Percentiles rank a stretch among this genome's conserved stretches.
phyloP scores from a whole-genome alignment of 2,329 filamentous ascomycete species.

The Phoma sp. region DNA sequence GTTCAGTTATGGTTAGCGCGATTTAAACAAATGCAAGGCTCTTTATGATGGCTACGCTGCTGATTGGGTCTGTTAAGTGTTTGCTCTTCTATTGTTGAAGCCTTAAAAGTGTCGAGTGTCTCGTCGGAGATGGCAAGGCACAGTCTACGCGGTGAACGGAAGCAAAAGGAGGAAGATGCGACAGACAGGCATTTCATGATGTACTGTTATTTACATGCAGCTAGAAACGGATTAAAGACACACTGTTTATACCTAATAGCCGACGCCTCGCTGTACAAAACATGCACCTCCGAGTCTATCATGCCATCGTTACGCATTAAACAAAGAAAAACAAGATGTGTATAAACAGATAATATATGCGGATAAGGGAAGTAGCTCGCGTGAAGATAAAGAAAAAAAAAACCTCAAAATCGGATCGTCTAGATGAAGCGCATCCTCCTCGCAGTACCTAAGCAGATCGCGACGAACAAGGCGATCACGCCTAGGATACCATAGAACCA shows the following conservation, averaged over 20 bases:
- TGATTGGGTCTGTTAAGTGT: too few relatives aligned
- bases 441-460: constrained; percentile 48
- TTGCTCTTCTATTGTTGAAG: too few relatives aligned
- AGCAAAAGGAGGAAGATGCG: too few relatives aligned
- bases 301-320: constrained; percentile 4
- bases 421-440: constrained; percentile 53
- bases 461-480: constrained; percentile 57
- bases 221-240: too few relatives aligned
- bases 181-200: too few relatives aligned
- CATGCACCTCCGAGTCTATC: constrained; percentile 4
- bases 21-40: too few relatives aligned
- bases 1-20: too few relatives aligned
- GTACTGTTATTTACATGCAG: too few relatives aligned
- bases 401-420: not conserved
- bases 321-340: not conserved
- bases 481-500: constrained; percentile 69
- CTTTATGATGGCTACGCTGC: too few relatives aligned
- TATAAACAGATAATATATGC: not conserved
- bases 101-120: too few relatives aligned
- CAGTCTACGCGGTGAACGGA: too few relatives aligned
- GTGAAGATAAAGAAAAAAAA: not conserved
- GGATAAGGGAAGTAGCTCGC: not conserved
- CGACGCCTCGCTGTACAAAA: constrained; percentile 13
- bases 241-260: not conserved
- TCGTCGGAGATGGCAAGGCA: too few relatives aligned